phyloP scores from a whole-genome alignment of 2,329 filamentous ascomycete species.

The Aspergillus ibericus region DNA sequence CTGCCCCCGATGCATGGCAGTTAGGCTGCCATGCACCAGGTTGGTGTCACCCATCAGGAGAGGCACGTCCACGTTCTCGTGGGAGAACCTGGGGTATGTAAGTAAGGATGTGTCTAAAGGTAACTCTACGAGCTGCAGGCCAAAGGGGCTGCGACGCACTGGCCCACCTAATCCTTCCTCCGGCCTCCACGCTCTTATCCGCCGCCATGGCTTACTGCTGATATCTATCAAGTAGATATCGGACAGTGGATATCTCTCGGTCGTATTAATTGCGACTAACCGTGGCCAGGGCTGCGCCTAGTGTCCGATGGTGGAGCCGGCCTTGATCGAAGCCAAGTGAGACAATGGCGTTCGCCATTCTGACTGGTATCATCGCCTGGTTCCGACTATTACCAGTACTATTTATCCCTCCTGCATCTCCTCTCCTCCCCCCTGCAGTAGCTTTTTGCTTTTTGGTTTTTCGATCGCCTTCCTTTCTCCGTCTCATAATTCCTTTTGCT shows the following conservation, averaged over 20 bases:
- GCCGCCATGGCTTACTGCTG: conserved; percentile 9
- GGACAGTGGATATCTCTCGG: neutral
- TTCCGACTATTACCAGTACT: conserved; percentile 14
- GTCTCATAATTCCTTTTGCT: neutral
- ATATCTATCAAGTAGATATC: conserved; percentile 8
- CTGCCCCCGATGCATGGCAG: no score
- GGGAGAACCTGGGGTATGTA: neutral
- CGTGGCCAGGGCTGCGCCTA: conserved; percentile 19
- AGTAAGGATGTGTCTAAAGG: no score
- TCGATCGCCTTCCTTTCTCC: conserved; percentile 2
- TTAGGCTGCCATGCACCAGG: no score
- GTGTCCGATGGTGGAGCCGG: conserved; percentile 25
- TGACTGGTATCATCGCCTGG: conserved; percentile 19
- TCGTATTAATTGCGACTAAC: conserved; percentile 22
- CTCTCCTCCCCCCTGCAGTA: conserved; percentile 8
- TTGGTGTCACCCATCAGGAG: no score
- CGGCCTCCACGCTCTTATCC: conserved; percentile 4
- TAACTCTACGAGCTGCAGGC: conserved; percentile 5
- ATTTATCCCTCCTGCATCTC: conserved; percentile 16
- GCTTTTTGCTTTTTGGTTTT: conserved; percentile 11
- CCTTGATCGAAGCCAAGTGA: conserved; percentile 4
- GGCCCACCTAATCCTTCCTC: conserved; percentile 1
- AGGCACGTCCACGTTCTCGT: conserved; percentile 1
- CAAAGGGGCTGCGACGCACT: neutral
- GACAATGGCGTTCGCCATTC: conserved; percentile 7